Conservation (phyloP, 1,284 basidiomycete genomes). For the Caloboletus inedulis region DNA sequence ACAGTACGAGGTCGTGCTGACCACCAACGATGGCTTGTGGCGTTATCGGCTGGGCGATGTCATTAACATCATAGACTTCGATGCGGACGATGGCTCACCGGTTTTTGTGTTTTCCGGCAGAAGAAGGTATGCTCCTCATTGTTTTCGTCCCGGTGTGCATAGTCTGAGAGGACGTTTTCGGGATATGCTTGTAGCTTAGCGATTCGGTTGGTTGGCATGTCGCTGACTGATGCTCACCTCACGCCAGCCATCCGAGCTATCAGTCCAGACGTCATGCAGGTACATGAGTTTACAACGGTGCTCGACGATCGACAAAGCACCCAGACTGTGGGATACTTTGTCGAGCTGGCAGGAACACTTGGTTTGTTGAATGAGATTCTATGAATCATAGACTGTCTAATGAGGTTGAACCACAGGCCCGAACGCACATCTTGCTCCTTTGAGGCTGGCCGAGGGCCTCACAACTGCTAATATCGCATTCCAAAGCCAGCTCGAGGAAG, state of each 20-base stretch:
- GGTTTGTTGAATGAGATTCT: background rate
- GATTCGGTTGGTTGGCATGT: background rate
- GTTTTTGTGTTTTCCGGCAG: slow-evolving; percentile 5
- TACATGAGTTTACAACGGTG: slow-evolving; percentile 6
- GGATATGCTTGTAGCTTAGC: background rate
- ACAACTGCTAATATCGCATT: background rate
- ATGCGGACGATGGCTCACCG: slow-evolving; percentile 1
- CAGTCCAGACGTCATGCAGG: background rate
- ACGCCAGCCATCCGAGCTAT: background rate
- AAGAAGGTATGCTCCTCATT: slow-evolving; percentile 1
- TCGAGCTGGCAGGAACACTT: slow-evolving; percentile 4
- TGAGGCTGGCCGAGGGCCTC: slow-evolving; percentile 4
- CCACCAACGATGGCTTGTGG: slow-evolving; percentile 15
- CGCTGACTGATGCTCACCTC: slow-evolving; percentile 5
- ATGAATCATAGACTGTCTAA: background rate
- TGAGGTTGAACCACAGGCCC: background rate
- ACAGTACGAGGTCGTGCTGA: slow-evolving; percentile 11
- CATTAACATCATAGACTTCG: slow-evolving; percentile 6
- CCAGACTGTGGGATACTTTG: slow-evolving; percentile 8
- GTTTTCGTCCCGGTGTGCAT: too few relatives aligned
- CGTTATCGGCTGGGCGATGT: slow-evolving; percentile 10
- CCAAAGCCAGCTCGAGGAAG: background rate
- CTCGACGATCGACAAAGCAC: slow-evolving; percentile 4
- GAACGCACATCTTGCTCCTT: background rate
- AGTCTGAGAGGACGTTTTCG: background rate